A percentile compares a stretch with the other conserved stretches of the same genome.
These are phyloP conservation scores for Cyclostephanos invisitatus DNA, from an alignment of 108 stramenopile species.

Conservation along the genomic window DNA sequence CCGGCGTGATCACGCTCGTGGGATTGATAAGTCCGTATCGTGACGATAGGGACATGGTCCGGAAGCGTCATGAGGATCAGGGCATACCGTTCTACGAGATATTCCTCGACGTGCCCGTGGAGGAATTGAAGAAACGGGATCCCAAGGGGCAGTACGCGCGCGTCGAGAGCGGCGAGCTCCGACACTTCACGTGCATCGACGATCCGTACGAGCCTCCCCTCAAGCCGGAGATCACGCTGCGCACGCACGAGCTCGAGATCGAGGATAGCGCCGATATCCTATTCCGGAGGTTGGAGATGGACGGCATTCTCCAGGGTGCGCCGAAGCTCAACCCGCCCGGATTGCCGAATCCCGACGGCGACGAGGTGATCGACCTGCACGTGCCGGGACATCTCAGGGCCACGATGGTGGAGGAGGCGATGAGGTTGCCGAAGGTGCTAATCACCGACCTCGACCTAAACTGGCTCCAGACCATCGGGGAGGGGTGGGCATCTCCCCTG, in stretches of 20 bases:
- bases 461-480: slow-evolving; percentile 96
- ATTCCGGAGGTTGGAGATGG: slow-evolving; percentile 82
- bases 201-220: slow-evolving; percentile 97
- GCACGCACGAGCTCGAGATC: slow-evolving; percentile 91
- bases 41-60: slow-evolving; percentile 88
- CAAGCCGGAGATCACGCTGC: slow-evolving; percentile 86
- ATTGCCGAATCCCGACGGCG: slow-evolving; percentile 97
- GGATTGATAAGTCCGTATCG: slow-evolving; percentile 95
- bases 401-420: slow-evolving; percentile 71
- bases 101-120: slow-evolving; percentile 96
- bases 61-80: slow-evolving; percentile 95
- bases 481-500: slow-evolving; percentile 98
- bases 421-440: slow-evolving; percentile 91
- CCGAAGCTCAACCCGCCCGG: slow-evolving; percentile 87
- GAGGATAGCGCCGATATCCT: slow-evolving; percentile 91
- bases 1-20: slow-evolving; percentile 96
- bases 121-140: slow-evolving; percentile 87
- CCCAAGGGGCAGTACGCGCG: slow-evolving; percentile 90
- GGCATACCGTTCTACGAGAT: slow-evolving; percentile 98
- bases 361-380: slow-evolving; percentile 91
- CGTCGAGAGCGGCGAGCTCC: slow-evolving; percentile 91
- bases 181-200: slow-evolving; percentile 98
- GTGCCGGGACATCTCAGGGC: slow-evolving; percentile 65
- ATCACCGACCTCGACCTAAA: slow-evolving; percentile 97
- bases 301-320: slow-evolving; percentile 93